Evolutionary conservation across 2,329 filamentous ascomycete genomes (phyloP).

Genomic region (Diatrype stigma): DNA sequence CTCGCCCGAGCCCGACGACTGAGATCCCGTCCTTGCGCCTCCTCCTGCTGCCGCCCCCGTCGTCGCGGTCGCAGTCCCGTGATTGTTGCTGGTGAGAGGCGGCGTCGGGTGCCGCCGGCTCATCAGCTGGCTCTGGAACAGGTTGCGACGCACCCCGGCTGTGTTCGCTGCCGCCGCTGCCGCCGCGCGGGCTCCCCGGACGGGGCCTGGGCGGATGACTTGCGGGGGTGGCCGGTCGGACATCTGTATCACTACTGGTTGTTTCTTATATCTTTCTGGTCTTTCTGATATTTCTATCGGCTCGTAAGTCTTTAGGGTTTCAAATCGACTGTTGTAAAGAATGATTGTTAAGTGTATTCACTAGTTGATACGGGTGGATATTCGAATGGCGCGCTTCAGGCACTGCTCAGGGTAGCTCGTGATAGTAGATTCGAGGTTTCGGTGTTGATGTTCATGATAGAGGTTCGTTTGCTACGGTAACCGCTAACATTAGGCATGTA

Average conservation of each 20-base stretch:
- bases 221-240: conserved; percentile 23
- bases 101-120: conserved; percentile 39
- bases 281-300: no score
- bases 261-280: neutral
- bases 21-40: conserved; percentile 14
- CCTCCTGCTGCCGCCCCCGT: neutral
- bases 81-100: neutral
- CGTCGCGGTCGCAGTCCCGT: conserved; percentile 8
- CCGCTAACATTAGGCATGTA: no score
- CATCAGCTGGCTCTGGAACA: conserved; percentile 57
- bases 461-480: no score
- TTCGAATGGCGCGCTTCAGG: no score
- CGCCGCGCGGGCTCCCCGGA: conserved; percentile 17
- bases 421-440: no score
- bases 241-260: conserved; percentile 9
- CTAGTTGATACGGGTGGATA: no score
- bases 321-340: no score
- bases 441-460: no score
- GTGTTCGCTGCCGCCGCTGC: conserved; percentile 24
- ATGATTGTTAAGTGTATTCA: no score
- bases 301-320: no score
- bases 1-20: conserved; percentile 37
- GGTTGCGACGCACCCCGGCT: conserved; percentile 45
- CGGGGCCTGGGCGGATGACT: conserved; percentile 14
- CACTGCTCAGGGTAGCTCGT: no score